phyloP scores from a whole-genome alignment of 192 early-diverging fungal genomes.

The Fimicolochytrium jonesii region DNA sequence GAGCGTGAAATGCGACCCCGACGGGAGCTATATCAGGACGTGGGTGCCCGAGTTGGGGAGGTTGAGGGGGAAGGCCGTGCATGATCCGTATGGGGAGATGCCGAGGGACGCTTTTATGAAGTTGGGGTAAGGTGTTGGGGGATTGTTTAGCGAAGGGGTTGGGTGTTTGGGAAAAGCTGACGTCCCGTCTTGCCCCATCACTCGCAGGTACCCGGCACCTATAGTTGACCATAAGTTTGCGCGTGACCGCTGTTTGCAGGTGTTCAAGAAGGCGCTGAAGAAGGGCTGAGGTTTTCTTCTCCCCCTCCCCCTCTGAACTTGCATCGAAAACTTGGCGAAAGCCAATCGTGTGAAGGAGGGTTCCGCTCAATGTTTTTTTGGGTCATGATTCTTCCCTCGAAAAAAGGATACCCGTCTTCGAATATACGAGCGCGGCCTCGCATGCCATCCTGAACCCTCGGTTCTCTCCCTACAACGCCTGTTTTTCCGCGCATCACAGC shows the following conservation, averaged over 20 bases:
- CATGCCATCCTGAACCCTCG: too few relatives aligned
- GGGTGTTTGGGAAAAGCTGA: conserved; percentile 8
- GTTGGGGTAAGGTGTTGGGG: too few relatives aligned
- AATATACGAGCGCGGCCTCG: too few relatives aligned
- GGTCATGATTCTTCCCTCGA: too few relatives aligned
- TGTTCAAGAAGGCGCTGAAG: conserved; percentile 37
- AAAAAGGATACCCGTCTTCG: too few relatives aligned
- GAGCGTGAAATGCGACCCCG: conserved; percentile 51
- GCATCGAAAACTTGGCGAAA: too few relatives aligned
- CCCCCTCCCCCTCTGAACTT: too few relatives aligned
- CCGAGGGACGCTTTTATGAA: conserved; percentile 36
- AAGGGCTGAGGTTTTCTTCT: neutral
- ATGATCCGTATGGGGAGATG: conserved; percentile 49
- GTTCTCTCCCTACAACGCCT: too few relatives aligned
- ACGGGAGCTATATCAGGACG: conserved; percentile 52
- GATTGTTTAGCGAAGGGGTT: too few relatives aligned
- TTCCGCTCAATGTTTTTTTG: too few relatives aligned
- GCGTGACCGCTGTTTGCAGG: conserved; percentile 43
- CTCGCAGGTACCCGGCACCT: conserved; percentile 54
- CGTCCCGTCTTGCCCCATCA: neutral
- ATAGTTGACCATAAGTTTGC: conserved; percentile 65
- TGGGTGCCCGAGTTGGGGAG: conserved; percentile 59
- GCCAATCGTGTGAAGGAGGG: too few relatives aligned
- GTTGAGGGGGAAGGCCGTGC: conserved; percentile 43
- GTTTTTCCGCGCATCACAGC: too few relatives aligned